Conservation (phyloP, 2,329 filamentous ascomycete genomes). For the Fusarium euwallaceae region DNA sequence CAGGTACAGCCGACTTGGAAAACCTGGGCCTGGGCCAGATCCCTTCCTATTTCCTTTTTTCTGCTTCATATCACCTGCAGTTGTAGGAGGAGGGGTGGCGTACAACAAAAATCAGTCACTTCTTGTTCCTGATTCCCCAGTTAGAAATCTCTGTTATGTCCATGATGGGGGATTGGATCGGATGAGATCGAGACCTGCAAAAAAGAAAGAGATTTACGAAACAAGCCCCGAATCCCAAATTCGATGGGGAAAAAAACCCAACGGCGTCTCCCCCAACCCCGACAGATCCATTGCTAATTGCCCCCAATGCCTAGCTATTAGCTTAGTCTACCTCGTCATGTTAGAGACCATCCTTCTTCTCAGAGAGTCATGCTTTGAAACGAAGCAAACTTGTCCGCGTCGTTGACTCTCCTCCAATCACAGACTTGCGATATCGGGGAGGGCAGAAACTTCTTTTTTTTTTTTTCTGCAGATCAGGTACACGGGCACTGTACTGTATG, state of each 20-base stretch:
- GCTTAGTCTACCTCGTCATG: conserved; percentile 19
- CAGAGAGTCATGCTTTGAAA: conserved; percentile 5
- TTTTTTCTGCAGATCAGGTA: conserved; percentile 27
- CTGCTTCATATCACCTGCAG: conserved; percentile 11
- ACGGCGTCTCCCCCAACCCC: conserved; percentile 4
- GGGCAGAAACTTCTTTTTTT: neutral
- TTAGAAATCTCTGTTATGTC: neutral
- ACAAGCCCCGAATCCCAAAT: conserved; percentile 12
- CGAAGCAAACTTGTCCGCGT: neutral
- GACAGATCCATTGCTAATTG: neutral
- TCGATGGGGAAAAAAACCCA: neutral
- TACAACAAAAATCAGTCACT: neutral
- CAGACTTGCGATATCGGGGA: neutral
- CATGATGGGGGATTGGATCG: neutral
- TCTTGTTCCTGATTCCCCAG: neutral
- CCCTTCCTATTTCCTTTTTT: conserved; percentile 6
- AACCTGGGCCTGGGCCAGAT: conserved; percentile 30
- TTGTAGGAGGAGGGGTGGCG: conserved; percentile 5
- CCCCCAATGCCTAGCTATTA: neutral
- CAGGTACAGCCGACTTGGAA: conserved; percentile 12
- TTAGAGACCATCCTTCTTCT: conserved; percentile 1
- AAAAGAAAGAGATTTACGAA: neutral
- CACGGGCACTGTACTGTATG: neutral
- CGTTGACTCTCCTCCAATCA: neutral
- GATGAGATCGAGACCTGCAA: neutral